Conservation (phyloP, 768 basidiomycete species). For the Xerocomellus dryophilus region DNA sequence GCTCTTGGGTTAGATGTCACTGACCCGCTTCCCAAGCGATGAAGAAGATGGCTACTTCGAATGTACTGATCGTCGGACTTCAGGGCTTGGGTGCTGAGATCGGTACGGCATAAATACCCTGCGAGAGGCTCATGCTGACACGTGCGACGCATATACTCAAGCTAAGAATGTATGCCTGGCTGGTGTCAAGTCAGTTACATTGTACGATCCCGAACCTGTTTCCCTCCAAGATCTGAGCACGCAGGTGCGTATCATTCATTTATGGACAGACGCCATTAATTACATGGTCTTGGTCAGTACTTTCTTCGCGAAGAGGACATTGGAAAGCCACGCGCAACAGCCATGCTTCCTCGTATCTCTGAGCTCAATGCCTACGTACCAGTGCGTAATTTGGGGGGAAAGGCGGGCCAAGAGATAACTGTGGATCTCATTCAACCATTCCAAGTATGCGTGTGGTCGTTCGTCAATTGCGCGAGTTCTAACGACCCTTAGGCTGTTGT, state of each 20-base stretch:
- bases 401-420: constrained; percentile 71
- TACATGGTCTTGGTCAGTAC: constrained; percentile 55
- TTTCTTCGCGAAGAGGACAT: constrained; percentile 87
- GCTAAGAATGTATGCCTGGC: constrained; percentile 95
- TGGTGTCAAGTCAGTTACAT: constrained; percentile 95
- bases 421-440: constrained; percentile 82
- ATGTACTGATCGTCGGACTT: constrained; percentile 89
- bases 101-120: constrained; percentile 44
- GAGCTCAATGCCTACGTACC: constrained; percentile 97
- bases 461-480: constrained; percentile 3
- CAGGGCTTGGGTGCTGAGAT: constrained; percentile 95
- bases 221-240: constrained; percentile 88
- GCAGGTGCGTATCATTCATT: constrained; percentile 53
- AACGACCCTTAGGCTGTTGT: constrained; percentile 69
- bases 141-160: constrained; percentile 10
- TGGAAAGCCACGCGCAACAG: constrained; percentile 83
- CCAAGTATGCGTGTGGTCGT: constrained; percentile 56
- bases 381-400: constrained; percentile 79
- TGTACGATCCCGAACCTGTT: constrained; percentile 91
- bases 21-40: constrained; percentile 64
- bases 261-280: neutral
- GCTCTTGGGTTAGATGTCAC: neutral
- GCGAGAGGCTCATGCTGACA: constrained; percentile 10
- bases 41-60: constrained; percentile 98
- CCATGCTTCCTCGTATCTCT: constrained; percentile 82